These are phyloP conservation scores for Orbilia blumenaviensis DNA, from an alignment of 2,329 filamentous ascomycete genomes.

Conservation along the genomic window DNA sequence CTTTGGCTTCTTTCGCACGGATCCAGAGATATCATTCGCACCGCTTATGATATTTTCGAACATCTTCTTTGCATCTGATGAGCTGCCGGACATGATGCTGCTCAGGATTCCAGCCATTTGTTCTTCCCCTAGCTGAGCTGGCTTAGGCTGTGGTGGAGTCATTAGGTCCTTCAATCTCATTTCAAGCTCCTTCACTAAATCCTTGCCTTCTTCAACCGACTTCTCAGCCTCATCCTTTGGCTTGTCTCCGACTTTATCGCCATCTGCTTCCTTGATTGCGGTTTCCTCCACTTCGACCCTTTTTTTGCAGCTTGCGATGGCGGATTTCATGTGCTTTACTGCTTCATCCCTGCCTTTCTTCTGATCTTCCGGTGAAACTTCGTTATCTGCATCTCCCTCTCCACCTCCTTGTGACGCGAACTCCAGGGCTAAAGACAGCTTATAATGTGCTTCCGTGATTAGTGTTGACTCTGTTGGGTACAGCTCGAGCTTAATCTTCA, in stretches of 20 bases:
- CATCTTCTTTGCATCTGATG: conserved; percentile 70
- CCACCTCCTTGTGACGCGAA: conserved; percentile 68
- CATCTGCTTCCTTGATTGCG: conserved; percentile 63
- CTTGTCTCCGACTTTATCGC: conserved; percentile 61
- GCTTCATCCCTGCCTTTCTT: conserved; percentile 63
- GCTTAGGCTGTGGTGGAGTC: conserved; percentile 11
- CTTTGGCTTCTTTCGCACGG: conserved; percentile 73
- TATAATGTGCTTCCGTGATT: conserved; percentile 94
- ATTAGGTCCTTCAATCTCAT: conserved; percentile 68
- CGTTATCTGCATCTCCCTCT: conserved; percentile 66
- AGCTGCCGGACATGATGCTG: conserved; percentile 70
- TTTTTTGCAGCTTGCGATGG: conserved; percentile 56
- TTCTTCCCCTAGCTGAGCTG: conserved; percentile 59
- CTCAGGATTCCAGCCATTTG: conserved; percentile 71
- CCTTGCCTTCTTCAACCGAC: conserved; percentile 78
- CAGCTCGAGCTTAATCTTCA: conserved; percentile 80
- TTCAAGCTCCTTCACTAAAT: conserved; percentile 81
- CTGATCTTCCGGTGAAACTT: conserved; percentile 70
- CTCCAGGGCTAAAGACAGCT: conserved; percentile 91
- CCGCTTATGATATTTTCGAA: conserved; percentile 77
- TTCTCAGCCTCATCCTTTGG: conserved; percentile 66
- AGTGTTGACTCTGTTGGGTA: conserved; percentile 83
- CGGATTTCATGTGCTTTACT: conserved; percentile 56
- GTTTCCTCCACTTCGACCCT: conserved; percentile 55
- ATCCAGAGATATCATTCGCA: conserved; percentile 76